Base-by-base conservation (phyloP, 805 yeast genomes). In the Ogataea paradorogensis region DNA sequence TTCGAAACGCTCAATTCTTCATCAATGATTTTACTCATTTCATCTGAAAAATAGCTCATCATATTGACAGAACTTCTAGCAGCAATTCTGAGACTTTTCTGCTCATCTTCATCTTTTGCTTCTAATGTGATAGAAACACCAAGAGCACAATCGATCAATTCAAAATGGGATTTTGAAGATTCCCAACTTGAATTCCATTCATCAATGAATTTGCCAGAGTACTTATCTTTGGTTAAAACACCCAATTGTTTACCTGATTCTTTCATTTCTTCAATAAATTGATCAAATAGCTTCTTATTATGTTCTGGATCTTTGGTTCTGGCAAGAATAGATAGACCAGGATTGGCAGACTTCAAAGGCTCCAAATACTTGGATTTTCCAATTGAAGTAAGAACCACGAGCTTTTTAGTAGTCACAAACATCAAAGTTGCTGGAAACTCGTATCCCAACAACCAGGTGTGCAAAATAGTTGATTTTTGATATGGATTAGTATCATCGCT, bases 391-490 rank as follows among this genome's bases (percentile, higher is more conserved):
- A 90, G 71, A 39, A 91, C 67, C 4, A 78, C 62, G 27, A 79
- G 67, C 48, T 77, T 78, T 27, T 74, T 76, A 39, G 73, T 71
- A 3, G 84, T 74, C 42, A 90, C 65, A 35, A 73, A 78, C 38
- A 91, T 64, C 22, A 80, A 80, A 1, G 97, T 89, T 35, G 93
- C 93, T n/a, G 95, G 95, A 58, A 91, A 91, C 60, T 93, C 98
- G 60, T 90, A 91, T 4, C 97, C 96, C 34, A 91, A 66, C 38
- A 91, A 67, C 98, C 98, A 91, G 37, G 80, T 84, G 60, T 90
- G 97, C 33, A 90, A 64, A 31, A 84, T 82, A 1, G 95, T 81
- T 9, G 95, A 82, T 63, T 87, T 87, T 58, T 84, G 88, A 63
- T 87, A 89, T 33, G 95, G 95, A 59, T 88, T 84, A 48, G 84